Evolutionary conservation across 202 grass and related monocot genomes (phyloP).

Genomic region (Zoysia matrella): DNA sequence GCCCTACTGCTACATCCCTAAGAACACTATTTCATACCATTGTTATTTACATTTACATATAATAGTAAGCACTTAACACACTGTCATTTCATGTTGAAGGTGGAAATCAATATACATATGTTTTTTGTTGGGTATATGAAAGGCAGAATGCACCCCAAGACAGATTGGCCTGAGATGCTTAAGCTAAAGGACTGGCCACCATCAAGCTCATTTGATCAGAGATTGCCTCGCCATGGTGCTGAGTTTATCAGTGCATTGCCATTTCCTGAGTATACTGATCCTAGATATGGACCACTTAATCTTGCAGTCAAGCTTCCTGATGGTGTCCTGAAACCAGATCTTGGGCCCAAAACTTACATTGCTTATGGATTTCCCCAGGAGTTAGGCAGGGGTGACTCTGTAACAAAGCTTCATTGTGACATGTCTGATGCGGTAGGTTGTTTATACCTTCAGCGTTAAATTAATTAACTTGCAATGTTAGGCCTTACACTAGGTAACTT

Average conservation of each 20-base stretch:
- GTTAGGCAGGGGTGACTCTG: constrained; percentile 81
- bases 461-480: constrained; percentile 1
- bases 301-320: constrained; percentile 71
- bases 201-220: constrained; percentile 66
- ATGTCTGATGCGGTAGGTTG: constrained; percentile 81
- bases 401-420: constrained; percentile 93
- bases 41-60: not conserved
- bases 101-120: constrained; percentile 75
- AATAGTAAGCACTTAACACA: not conserved
- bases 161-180: constrained; percentile 75
- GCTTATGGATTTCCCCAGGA: constrained; percentile 79
- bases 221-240: constrained; percentile 77
- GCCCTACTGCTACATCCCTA: no score
- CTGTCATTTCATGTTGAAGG: constrained; percentile 47
- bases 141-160: constrained; percentile 46
- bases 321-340: constrained; percentile 63
- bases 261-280: constrained; percentile 90
- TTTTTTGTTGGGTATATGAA: constrained; percentile 69
- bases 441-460: not conserved
- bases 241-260: constrained; percentile 85
- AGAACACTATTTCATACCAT: not conserved
- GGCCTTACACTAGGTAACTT: not conserved
- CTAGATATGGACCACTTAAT: constrained; percentile 68
- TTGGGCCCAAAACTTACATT: constrained; percentile 61
- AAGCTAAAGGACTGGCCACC: constrained; percentile 93